Evolutionary conservation across 2,329 filamentous ascomycete genomes (phyloP).

Genomic region (Diplodia sapinea): DNA sequence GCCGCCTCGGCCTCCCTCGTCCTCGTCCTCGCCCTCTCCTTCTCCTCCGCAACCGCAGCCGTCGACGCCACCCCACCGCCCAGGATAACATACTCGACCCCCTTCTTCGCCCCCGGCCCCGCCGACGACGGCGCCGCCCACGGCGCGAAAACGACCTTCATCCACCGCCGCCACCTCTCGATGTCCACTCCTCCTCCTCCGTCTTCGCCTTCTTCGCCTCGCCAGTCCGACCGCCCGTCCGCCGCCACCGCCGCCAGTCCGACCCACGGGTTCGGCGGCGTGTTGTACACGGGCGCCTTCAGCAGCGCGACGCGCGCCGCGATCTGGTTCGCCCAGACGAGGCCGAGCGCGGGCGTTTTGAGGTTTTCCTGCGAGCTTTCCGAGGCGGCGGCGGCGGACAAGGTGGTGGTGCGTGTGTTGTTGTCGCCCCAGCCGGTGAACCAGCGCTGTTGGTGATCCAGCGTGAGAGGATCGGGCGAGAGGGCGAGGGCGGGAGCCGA

Average conservation of each 20-base stretch:
- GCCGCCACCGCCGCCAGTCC: slow-evolving; percentile 41
- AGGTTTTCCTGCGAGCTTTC: slow-evolving; percentile 41
- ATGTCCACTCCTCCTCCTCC: slow-evolving; percentile 45
- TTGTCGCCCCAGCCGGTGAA: slow-evolving; percentile 80
- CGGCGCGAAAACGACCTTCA: slow-evolving; percentile 89
- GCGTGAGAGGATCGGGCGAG: slow-evolving; percentile 65
- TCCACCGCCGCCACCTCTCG: slow-evolving; percentile 71
- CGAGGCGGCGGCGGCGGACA: slow-evolving; percentile 32
- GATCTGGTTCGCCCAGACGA: slow-evolving; percentile 91
- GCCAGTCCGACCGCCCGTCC: slow-evolving; percentile 38
- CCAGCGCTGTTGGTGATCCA: slow-evolving; percentile 91
- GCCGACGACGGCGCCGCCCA: slow-evolving; percentile 63
- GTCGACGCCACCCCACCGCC: slow-evolving; percentile 60
- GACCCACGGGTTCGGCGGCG: slow-evolving; percentile 48
- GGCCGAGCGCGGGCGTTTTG: slow-evolving; percentile 85
- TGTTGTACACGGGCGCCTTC: slow-evolving; percentile 64
- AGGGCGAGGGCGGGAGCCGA: slow-evolving; percentile 39
- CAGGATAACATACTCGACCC: slow-evolving; percentile 76
- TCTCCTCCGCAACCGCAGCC: neutral
- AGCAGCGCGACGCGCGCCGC: slow-evolving; percentile 81
- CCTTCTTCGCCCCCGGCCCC: slow-evolving; percentile 49
- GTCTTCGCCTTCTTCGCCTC: slow-evolving; percentile 40
- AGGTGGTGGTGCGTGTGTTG: too few relatives aligned
- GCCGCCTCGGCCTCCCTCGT: neutral
- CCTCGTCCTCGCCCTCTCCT: neutral